Conservation (phyloP, 2,329 filamentous ascomycete species). For the Cladosporium sp. region DNA sequence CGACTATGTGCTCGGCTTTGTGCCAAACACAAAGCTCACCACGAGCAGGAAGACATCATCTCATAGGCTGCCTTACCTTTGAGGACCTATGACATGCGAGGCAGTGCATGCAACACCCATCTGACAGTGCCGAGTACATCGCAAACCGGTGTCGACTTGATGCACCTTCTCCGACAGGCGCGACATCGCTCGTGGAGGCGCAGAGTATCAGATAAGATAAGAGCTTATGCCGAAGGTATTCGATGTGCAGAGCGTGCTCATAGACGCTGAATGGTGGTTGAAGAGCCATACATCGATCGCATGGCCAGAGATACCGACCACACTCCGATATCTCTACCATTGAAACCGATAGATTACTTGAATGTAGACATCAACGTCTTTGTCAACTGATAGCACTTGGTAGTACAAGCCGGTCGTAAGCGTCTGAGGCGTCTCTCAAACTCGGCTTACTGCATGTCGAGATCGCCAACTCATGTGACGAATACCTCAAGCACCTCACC, state of each 20-base stretch:
- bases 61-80: not conserved
- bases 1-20: not conserved
- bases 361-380: not conserved
- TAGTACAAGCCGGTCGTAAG: not conserved
- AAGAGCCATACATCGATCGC: not conserved
- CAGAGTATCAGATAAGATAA: conserved; percentile 3
- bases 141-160: not conserved
- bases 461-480: not conserved
- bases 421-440: not conserved
- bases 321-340: not conserved
- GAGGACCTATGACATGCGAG: not conserved
- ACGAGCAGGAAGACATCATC: not conserved
- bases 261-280: not conserved
- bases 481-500: not conserved
- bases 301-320: not conserved
- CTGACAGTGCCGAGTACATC: not conserved
- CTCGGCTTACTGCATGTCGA: conserved; percentile 5
- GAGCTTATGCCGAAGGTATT: not conserved
- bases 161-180: not conserved
- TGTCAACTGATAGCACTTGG: not conserved
- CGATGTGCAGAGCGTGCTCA: not conserved
- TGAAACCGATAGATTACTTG: not conserved
- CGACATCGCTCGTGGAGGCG: not conserved
- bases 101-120: not conserved
- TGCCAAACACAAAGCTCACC: not conserved